phyloP scores from a whole-genome alignment of 768 basidiomycete species.

The Podaxis rugospora region DNA sequence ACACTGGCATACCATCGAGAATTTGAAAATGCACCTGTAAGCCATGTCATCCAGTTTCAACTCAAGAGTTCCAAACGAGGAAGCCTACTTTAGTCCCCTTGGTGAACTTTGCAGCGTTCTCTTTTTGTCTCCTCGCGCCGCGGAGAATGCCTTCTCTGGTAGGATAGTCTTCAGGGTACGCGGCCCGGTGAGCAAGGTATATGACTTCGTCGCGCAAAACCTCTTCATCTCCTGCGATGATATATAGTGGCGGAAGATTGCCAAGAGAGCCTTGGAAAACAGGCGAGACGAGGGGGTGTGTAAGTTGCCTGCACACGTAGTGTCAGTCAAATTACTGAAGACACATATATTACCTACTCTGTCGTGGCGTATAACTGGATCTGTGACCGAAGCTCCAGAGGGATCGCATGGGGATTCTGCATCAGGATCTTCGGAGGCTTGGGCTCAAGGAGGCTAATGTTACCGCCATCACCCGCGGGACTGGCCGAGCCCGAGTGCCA shows the following conservation, averaged over 20 bases:
- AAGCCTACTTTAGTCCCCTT: constrained; percentile 45
- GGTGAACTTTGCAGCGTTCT: constrained; percentile 46
- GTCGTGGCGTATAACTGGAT: constrained; percentile 79
- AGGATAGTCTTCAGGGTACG: constrained; percentile 64
- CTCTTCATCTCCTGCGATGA: constrained; percentile 71
- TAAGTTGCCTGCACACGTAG: constrained; percentile 39
- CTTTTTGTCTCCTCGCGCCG: constrained; percentile 41
- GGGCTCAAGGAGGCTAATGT: constrained; percentile 41
- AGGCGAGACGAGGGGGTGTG: constrained; percentile 72
- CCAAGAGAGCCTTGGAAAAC: constrained; percentile 68
- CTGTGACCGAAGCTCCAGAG: constrained; percentile 52
- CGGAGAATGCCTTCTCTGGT: constrained; percentile 48
- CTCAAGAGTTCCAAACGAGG: not conserved
- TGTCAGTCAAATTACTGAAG: constrained; percentile 1
- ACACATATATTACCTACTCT: constrained; percentile 38
- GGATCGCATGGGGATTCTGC: constrained; percentile 36
- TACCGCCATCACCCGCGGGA: not conserved
- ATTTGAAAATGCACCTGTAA: constrained; percentile 70
- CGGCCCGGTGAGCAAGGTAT: constrained; percentile 76
- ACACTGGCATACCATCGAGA: constrained; percentile 49
- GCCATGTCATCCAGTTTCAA: not conserved
- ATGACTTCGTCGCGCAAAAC: constrained; percentile 76
- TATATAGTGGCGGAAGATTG: constrained; percentile 71
- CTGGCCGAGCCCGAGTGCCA: not conserved
- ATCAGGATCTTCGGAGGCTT: constrained; percentile 55